A percentile compares a stretch with the other conserved stretches of the same genome.
These are phyloP conservation scores for Colletotrichum aenigma DNA, from an alignment of 2,329 filamentous ascomycete species.

Conservation along the genomic window DNA sequence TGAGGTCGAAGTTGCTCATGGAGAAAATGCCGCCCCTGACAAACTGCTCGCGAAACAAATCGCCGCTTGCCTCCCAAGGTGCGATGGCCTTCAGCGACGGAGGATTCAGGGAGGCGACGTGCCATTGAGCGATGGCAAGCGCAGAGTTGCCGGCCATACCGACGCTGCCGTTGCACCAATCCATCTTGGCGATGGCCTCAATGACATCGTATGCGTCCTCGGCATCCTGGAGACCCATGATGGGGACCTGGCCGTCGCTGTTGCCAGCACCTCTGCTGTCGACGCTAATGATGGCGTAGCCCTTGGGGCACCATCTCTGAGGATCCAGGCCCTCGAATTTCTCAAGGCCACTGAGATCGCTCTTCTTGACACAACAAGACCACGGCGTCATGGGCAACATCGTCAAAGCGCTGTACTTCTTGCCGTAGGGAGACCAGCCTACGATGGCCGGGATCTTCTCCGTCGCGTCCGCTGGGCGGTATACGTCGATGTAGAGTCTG, in stretches of 20 bases:
- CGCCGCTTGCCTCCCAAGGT: conserved; percentile 48
- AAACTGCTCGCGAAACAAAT: conserved; percentile 52
- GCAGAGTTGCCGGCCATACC: conserved; percentile 36
- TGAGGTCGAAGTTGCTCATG: conserved; percentile 46
- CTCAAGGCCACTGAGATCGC: conserved; percentile 26
- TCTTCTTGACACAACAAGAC: conserved; percentile 23
- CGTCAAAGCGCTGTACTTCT: conserved; percentile 44
- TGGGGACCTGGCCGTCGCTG: conserved; percentile 19
- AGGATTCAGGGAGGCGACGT: conserved; percentile 22
- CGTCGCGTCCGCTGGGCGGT: conserved; percentile 38
- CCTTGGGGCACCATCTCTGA: conserved; percentile 30
- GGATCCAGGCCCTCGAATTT: conserved; percentile 30
- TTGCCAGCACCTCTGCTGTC: conserved; percentile 36
- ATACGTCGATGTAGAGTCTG: conserved; percentile 48
- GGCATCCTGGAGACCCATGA: conserved; percentile 32
- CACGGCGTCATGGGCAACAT: conserved; percentile 34
- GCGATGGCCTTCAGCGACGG: conserved; percentile 26
- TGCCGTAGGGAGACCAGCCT: conserved; percentile 51
- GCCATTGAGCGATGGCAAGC: conserved; percentile 28
- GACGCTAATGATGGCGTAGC: conserved; percentile 38
- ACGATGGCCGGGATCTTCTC: conserved; percentile 47
- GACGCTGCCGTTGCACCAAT: conserved; percentile 34
- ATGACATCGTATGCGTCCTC: conserved; percentile 32
- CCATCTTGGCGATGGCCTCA: conserved; percentile 29
- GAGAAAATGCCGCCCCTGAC: conserved; percentile 43